phyloP scores from a whole-genome alignment of 1,284 basidiomycete species.

The Peniophora sp. region DNA sequence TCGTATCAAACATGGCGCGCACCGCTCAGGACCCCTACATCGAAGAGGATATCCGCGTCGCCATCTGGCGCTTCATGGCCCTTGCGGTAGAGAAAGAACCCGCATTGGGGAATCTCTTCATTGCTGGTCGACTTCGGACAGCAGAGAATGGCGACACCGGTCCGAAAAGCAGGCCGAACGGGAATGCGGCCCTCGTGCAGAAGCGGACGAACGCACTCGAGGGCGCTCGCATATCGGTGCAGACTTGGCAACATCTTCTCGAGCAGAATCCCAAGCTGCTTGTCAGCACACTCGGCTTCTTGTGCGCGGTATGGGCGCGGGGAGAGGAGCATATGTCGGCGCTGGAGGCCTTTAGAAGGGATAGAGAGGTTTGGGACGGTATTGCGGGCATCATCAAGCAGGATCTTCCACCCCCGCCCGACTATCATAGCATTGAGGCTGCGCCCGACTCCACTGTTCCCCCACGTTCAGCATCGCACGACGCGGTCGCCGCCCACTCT shows the following conservation, averaged over 20 bases:
- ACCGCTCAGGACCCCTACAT: conserved; percentile 68
- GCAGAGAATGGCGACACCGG: conserved; percentile 25
- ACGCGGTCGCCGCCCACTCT: conserved; percentile 52
- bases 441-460: conserved; percentile 36
- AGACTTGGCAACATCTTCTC: conserved; percentile 66
- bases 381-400: conserved; percentile 53
- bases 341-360: conserved; percentile 48
- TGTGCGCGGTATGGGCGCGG: conserved; percentile 80
- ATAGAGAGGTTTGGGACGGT: conserved; percentile 56
- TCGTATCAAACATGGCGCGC: conserved; percentile 51
- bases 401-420: conserved; percentile 60
- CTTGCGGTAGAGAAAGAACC: conserved; percentile 83
- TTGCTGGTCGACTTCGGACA: conserved; percentile 60
- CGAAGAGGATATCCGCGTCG: conserved; percentile 57
- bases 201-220: conserved; percentile 43
- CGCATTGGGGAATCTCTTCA: conserved; percentile 77
- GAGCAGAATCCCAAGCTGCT: conserved; percentile 73
- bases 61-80: conserved; percentile 80
- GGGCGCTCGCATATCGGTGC: conserved; percentile 58
- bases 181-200: conserved; percentile 25
- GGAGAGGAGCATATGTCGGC: conserved; percentile 65
- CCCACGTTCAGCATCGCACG: conserved; percentile 52
- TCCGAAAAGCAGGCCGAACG: conserved; percentile 12
- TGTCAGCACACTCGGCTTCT: conserved; percentile 69
- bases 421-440: conserved; percentile 46